A percentile compares a stretch with the other conserved stretches of the same genome.
Evolutionary conservation across 2,329 filamentous ascomycete species (phyloP).

Genomic region (Tolypocladium amazonense): DNA sequence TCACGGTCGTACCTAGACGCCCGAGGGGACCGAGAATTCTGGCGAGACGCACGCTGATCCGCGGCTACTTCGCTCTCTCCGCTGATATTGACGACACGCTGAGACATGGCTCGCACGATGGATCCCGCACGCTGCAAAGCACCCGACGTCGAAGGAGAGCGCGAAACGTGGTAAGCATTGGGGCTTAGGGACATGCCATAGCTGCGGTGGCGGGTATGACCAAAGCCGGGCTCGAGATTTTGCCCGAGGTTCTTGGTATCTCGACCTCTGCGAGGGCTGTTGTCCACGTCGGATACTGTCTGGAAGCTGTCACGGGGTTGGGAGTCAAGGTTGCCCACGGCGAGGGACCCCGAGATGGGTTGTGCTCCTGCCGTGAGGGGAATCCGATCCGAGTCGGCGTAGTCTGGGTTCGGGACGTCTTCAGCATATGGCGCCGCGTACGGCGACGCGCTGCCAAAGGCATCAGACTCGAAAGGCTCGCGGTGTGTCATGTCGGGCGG

Average conservation of each 20-base stretch:
- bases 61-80: conserved; percentile 77
- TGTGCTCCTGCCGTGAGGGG: conserved; percentile 46
- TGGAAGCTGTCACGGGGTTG: conserved; percentile 45
- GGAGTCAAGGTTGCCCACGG: conserved; percentile 27
- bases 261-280: conserved; percentile 37
- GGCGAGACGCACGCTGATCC: conserved; percentile 57
- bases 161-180: conserved; percentile 41
- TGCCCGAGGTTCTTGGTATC: conserved; percentile 43
- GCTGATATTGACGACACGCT: conserved; percentile 94
- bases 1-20: conserved; percentile 23
- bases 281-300: conserved; percentile 44
- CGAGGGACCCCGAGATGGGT: conserved; percentile 41
- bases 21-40: conserved; percentile 47
- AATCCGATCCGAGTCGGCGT: conserved; percentile 47
- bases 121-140: conserved; percentile 62
- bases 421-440: conserved; percentile 24
- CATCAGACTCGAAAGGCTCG: conserved; percentile 17
- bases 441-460: conserved; percentile 17
- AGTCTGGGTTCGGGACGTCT: conserved; percentile 19
- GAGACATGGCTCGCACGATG: conserved; percentile 79
- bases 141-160: conserved; percentile 51
- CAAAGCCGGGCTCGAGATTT: conserved; percentile 47
- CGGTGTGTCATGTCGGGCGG: conserved; percentile 37
- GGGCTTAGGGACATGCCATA: conserved; percentile 48
- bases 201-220: conserved; percentile 39